A percentile compares a stretch with the other conserved stretches of the same genome.
phyloP scores from a whole-genome alignment of 2,329 filamentous ascomycete genomes.

The Ceratocystiopsis brevicomis region DNA sequence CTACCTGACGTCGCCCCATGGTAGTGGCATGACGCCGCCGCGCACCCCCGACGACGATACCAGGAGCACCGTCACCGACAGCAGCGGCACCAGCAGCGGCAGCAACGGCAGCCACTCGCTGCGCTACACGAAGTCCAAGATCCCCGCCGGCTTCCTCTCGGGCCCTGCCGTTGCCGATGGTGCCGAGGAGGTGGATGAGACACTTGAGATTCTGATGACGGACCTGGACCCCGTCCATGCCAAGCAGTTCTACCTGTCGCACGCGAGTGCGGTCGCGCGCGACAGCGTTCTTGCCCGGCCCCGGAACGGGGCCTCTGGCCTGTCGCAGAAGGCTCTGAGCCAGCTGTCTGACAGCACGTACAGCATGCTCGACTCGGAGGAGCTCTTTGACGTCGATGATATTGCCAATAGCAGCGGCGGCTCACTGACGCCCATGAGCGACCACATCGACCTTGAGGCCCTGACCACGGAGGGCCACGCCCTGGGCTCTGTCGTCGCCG shows the following conservation, averaged over 20 bases:
- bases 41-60: conserved; percentile 44
- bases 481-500: conserved; percentile 78
- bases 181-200: conserved; percentile 48
- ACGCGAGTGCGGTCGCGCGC: conserved; percentile 79
- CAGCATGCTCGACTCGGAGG: conserved; percentile 28
- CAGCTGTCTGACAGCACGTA: conserved; percentile 33
- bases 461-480: conserved; percentile 86
- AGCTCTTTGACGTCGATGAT: conserved; percentile 63
- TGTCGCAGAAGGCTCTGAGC: conserved; percentile 15
- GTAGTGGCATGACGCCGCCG: conserved; percentile 47
- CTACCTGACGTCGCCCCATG: conserved; percentile 67
- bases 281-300: conserved; percentile 54
- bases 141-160: conserved; percentile 27
- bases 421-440: conserved; percentile 37
- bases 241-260: conserved; percentile 49
- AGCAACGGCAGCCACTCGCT: conserved; percentile 16
- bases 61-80: background rate
- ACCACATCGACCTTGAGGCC: conserved; percentile 40
- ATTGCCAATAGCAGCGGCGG: conserved; percentile 36
- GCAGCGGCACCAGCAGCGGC: background rate
- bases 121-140: conserved; percentile 22
- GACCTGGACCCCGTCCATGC: conserved; percentile 49
- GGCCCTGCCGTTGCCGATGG: conserved; percentile 12
- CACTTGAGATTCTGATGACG: conserved; percentile 55
- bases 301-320: conserved; percentile 13